phyloP scores from a whole-genome alignment of 2,329 filamentous ascomycete species.

The Trichoderma sp. region DNA sequence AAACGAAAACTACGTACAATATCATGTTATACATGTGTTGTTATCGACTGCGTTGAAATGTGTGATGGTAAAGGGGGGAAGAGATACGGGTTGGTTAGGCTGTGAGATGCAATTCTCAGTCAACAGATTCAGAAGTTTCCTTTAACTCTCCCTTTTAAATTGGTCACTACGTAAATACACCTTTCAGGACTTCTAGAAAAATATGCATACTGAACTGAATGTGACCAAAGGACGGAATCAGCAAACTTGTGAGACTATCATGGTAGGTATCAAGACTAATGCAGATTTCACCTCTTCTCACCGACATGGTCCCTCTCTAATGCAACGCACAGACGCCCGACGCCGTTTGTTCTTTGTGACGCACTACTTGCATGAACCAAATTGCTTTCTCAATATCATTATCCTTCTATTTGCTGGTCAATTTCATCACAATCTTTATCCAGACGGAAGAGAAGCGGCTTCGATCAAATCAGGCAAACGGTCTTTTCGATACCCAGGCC shows the following conservation, averaged over 20 bases:
- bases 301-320: background rate
- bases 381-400: background rate
- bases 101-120: background rate
- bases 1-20: background rate
- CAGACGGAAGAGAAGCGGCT: background rate
- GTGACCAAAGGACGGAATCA: background rate
- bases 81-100: background rate
- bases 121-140: background rate
- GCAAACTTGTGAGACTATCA: background rate
- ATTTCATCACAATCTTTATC: background rate
- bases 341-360: background rate
- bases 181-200: background rate
- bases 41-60: background rate
- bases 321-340: background rate
- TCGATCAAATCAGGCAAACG: background rate
- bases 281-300: background rate
- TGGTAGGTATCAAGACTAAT: background rate
- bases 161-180: background rate
- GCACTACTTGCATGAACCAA: background rate
- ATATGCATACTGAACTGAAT: background rate
- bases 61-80: background rate
- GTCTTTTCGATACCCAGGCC: background rate
- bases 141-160: background rate
- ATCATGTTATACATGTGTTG: background rate
- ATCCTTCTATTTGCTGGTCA: background rate